Base-by-base conservation (phyloP, 78 protist species). In the Pigoraptor vietnamica region DNA sequence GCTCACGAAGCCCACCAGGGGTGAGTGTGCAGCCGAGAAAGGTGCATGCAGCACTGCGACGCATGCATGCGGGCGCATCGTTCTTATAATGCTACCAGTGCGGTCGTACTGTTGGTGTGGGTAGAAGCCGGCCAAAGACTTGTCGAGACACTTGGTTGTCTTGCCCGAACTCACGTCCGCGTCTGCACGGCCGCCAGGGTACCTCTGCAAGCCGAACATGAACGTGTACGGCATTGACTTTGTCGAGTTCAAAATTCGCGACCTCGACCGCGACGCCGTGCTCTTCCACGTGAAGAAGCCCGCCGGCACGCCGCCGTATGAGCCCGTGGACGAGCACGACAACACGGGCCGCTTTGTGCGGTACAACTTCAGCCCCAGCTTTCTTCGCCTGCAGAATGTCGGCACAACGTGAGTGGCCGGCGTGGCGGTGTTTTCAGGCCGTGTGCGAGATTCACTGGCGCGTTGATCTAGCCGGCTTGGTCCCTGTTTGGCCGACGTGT, bases 191-290 rank as follows among this genome's bases (percentile, higher is more conserved):
- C n/a, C n/a, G n/a, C n/a, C 90, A 89, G 96, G 90, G 33, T 97
- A 86, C 88, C 87, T 94, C 33, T 97, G 98, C 93, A 89, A 95
- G 37, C 33, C 95, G 40, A 14, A 86, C 0, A 96, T 93, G 24
- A 95, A 97, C 89, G 81, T 21, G 0, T 94, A 87, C 39, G 96
- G 95, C 37, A 92, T 97, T 36, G 96, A 95, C 23, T 97, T 97
- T 92, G 2, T 84, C 36, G 81, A 40, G 24, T 97, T 97, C 83
- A 86, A 40, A 48, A 93, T 97, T 32, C 91, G 96, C 29, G 97
- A 97, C 89, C 14, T 92, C n/a, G 95, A 92, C 24, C 1, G 40
- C 37, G 90, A 48, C 35, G 24, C 0, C 35, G 24, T 88, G 6
- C 23, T 48, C 36, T 36, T 87, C 56, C 2, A 87, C 37, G 90